Conservation (phyloP, 495 filamentous ascomycete genomes). For the Neurospora sp. region DNA sequence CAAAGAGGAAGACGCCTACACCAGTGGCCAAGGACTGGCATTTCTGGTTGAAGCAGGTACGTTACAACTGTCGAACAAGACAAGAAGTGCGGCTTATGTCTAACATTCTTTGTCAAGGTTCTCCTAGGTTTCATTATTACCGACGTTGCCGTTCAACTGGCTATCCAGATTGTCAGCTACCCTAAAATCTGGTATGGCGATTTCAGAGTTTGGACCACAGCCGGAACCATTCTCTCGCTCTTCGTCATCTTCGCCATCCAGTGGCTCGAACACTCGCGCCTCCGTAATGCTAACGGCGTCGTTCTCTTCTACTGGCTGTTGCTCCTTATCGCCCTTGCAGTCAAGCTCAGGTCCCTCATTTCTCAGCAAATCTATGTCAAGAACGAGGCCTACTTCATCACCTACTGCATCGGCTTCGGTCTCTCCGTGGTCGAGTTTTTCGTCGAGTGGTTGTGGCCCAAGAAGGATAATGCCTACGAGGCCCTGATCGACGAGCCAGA, state of each 20-base stretch:
- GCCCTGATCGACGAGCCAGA: constrained; percentile 75
- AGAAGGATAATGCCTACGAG: constrained; percentile 74
- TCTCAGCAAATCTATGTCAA: constrained; percentile 58
- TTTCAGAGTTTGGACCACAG: constrained; percentile 84
- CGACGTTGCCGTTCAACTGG: constrained; percentile 60
- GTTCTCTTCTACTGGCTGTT: constrained; percentile 96
- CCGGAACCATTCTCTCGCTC: constrained; percentile 67
- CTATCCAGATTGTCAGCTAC: constrained; percentile 65
- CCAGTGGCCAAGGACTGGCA: constrained; percentile 82
- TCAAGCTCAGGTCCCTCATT: constrained; percentile 85
- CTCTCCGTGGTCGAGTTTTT: constrained; percentile 65
- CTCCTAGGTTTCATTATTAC: constrained; percentile 60
- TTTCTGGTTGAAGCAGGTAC: constrained; percentile 83
- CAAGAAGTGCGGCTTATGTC: background rate
- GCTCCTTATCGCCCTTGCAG: constrained; percentile 64
- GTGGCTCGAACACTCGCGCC: constrained; percentile 83
- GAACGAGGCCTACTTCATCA: constrained; percentile 65
- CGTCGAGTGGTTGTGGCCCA: constrained; percentile 87
- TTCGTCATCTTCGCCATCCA: constrained; percentile 76
- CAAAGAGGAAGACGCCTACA: constrained; percentile 48
- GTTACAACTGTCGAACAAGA: constrained; percentile 14
- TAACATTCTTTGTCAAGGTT: constrained; percentile 31
- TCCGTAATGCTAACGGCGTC: constrained; percentile 82
- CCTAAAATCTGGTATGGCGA: constrained; percentile 63
- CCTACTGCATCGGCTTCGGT: constrained; percentile 63